Conservation (phyloP, 2,329 filamentous ascomycete species). For the Trichoderma gracile region DNA sequence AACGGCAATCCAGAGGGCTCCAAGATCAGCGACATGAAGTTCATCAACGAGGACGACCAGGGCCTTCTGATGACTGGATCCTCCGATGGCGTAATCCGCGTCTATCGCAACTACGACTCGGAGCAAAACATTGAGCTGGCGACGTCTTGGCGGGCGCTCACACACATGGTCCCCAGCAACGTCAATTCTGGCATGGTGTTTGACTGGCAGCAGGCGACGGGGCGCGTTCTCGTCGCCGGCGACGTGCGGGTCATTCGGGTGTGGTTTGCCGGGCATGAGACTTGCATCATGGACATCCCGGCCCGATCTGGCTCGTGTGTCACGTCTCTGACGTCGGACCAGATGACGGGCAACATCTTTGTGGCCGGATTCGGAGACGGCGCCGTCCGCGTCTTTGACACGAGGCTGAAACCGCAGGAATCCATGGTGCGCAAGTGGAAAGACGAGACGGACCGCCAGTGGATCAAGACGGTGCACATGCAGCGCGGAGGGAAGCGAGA, state of each 20-base stretch:
- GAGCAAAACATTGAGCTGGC: slow-evolving; percentile 77
- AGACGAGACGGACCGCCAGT: slow-evolving; percentile 79
- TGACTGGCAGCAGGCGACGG: slow-evolving; percentile 98
- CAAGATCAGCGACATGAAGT: slow-evolving; percentile 90
- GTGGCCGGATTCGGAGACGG: slow-evolving; percentile 96
- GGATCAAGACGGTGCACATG: slow-evolving; percentile 96
- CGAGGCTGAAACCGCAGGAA: slow-evolving; percentile 77
- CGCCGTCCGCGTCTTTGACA: slow-evolving; percentile 90
- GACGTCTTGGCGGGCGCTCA: slow-evolving; percentile 86
- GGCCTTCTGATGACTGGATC: slow-evolving; percentile 93
- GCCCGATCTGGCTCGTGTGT: slow-evolving; percentile 94
- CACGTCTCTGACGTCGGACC: slow-evolving; percentile 92
- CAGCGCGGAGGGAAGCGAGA: slow-evolving; percentile 93
- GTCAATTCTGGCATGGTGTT: slow-evolving; percentile 95
- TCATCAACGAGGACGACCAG: slow-evolving; percentile 98
- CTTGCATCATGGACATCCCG: slow-evolving; percentile 90
- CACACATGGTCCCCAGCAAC: slow-evolving; percentile 90
- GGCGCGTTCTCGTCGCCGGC: slow-evolving; percentile 90
- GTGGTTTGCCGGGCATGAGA: slow-evolving; percentile 93
- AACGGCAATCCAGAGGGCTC: slow-evolving; percentile 92
- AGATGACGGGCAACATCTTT: slow-evolving; percentile 96
- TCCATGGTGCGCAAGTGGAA: slow-evolving; percentile 98
- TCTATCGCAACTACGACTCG: slow-evolving; percentile 89
- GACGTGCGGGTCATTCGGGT: slow-evolving; percentile 94
- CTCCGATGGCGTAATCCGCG: slow-evolving; percentile 89